phyloP scores from a whole-genome alignment of 1,284 basidiomycete genomes.

The Macrocybe sp. region DNA sequence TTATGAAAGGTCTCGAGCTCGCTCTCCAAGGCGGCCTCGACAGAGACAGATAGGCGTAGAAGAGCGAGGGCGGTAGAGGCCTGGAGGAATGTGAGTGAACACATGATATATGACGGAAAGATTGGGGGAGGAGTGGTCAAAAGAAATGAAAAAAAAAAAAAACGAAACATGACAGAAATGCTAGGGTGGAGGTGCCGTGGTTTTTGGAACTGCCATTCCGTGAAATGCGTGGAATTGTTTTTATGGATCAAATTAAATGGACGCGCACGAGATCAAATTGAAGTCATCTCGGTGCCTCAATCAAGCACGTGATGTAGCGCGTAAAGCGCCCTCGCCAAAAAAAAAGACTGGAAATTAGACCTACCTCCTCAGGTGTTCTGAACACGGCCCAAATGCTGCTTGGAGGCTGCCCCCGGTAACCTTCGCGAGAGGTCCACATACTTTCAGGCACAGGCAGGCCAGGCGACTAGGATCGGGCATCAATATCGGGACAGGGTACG shows the following conservation, averaged over 20 bases:
- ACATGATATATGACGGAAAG: not conserved
- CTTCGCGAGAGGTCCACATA: conserved; percentile 41
- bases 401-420: conserved; percentile 19
- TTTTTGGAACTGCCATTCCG: conserved; percentile 17
- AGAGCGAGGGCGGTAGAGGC: conserved; percentile 49
- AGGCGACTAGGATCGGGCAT: conserved; percentile 18
- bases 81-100: conserved; percentile 28
- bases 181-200: conserved; percentile 10
- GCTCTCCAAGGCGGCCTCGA: conserved; percentile 50
- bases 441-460: conserved; percentile 24
- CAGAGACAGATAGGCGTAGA: conserved; percentile 39
- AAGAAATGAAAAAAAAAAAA: not conserved
- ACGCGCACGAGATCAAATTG: not conserved
- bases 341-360: conserved; percentile 19
- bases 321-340: conserved; percentile 1
- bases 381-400: conserved; percentile 52
- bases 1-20: conserved; percentile 57
- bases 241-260: not conserved
- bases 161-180: not conserved
- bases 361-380: conserved; percentile 53
- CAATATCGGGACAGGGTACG: conserved; percentile 5
- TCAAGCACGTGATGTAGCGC: conserved; percentile 16
- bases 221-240: conserved; percentile 23
- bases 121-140: not conserved
- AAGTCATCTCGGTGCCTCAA: conserved; percentile 3